Base-by-base conservation (phyloP, 371 early-diverging fungal species). In the Mucor mucedo region DNA sequence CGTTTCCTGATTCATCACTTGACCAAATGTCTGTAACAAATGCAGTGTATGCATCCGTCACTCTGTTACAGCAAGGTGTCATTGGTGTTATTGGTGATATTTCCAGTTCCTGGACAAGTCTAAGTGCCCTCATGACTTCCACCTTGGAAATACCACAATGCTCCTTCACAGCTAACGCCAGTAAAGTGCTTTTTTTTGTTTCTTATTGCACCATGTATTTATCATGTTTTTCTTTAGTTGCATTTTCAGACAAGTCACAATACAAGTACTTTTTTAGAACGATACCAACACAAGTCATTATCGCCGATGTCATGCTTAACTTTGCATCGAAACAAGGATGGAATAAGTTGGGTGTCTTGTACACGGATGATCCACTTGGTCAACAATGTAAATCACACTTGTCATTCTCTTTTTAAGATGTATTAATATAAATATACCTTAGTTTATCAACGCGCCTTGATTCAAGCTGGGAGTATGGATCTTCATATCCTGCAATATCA, bases 11-110 rank as follows among this genome's bases (percentile, higher is more conserved):
- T 35, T 53, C 65, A 14, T 77, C 83, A n/a, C 58, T 79, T 7
- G 70, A 75, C 58, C 81, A 72, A 67, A 66, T 67, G 59, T 70
- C 73, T 53, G 73, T 81, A 47, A 83, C 77, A 63, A 77, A 81
- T 59, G 87, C 87, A 38, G 85, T 86, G 42, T 86, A 84, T 71
- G 80, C 87, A 10, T 78, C 84, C 1, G 84, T 86, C 29, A 82
- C 85, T 0, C 49, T 86, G 14, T 62, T 86, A 27, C 87, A 86
- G 55, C 74, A 78, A 62, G 79, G 82, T 33, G 80, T 81, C 7
- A 76, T 81, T 47, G 82, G 85, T 39, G 83, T 85, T 14, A 84
- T 87, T 69, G 85, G 82, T 16, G 84, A 87, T 62, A 78, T 84
- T 8, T 74, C 76, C 0, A 82, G 79, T 60, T 79, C 78, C 13